Base-by-base conservation (phyloP, 495 filamentous ascomycete genomes). In the Viridothelium virens region DNA sequence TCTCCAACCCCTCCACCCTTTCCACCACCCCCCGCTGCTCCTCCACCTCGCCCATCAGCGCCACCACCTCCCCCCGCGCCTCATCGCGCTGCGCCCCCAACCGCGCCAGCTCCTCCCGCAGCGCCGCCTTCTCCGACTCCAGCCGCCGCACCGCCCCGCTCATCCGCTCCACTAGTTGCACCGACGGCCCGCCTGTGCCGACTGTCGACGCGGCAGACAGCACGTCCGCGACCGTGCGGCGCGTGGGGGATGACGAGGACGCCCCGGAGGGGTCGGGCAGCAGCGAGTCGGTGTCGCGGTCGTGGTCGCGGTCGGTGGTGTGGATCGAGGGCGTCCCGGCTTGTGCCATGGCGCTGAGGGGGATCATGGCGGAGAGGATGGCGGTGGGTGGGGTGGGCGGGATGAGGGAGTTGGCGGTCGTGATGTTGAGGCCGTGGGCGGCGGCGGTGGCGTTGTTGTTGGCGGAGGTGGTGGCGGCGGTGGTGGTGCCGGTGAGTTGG, bases 101-200 rank as follows among this genome's bases (percentile, higher is more conserved):
- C 41, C 92, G 82, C 0, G 84, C 80, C 62, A 97, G 79, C 72
- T 97, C 95, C 70, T 97, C 94, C 72, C 88, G 88, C 33, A 84
- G 84, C 3, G 87, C 88, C 18, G 91, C 88, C 70, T 93, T 93
- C 71, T 97, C 95, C 67, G 87, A 90, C 73, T 97, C 95, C 0
- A 98, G 80, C 3, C 93, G 85, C 37, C 94, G 88, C 33, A 99
- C 91, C 1, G 91, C 89, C 44, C 92, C 90, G 68, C 87, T 91
- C 93, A 99, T 96, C 56, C 95, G 88, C 76, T 97, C 94, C 4
- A 99, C 91, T 0, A 99, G 83, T 75, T 97, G 94, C 2, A 99
- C 93, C 2, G 89, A 93, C 3, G 94, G 94, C 0, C 94, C 94
- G 2, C 90, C 94, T 18, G 90, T 91, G 14, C 90, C 94, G 38